Conservation (phyloP, 495 filamentous ascomycete genomes). For the Neohortaea acidophila region DNA sequence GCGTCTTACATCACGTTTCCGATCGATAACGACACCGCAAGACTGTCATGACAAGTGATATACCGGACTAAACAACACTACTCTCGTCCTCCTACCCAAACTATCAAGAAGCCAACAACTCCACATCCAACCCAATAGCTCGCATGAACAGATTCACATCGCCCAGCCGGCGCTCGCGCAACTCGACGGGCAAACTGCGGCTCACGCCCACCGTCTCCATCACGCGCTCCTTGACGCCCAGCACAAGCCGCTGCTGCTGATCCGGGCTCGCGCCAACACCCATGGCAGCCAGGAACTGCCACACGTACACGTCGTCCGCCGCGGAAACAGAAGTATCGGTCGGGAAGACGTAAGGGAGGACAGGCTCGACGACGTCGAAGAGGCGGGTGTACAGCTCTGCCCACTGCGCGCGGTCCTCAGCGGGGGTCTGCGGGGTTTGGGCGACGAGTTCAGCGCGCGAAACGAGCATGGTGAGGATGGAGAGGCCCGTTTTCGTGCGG, state of each 20-base stretch:
- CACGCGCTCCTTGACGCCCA: constrained; percentile 94
- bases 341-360: constrained; percentile 72
- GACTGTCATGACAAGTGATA: too few species aligned
- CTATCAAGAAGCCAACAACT: constrained; percentile 80
- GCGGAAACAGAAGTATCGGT: constrained; percentile 50
- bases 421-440: constrained; percentile 35
- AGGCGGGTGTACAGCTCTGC: constrained; percentile 58
- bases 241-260: constrained; percentile 83
- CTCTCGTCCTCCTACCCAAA: too few species aligned
- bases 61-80: too few species aligned
- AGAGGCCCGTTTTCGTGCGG: constrained; percentile 69
- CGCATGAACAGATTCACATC: constrained; percentile 98
- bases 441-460: constrained; percentile 87
- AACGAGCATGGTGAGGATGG: constrained; percentile 85
- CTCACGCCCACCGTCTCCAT: constrained; percentile 85
- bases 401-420: constrained; percentile 64
- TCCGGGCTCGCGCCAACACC: constrained; percentile 83
- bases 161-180: constrained; percentile 61
- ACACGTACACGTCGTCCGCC: constrained; percentile 68
- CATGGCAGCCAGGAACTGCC: constrained; percentile 91
- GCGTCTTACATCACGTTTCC: too few species aligned
- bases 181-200: constrained; percentile 74
- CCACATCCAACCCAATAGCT: constrained; percentile 92
- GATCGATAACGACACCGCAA: too few species aligned
- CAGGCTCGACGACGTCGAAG: constrained; percentile 74